Evolutionary conservation across 2,329 filamentous ascomycete genomes (phyloP), one percentile per base, ranked within the genome.

Genomic region (Penicillium sp.): DNA sequence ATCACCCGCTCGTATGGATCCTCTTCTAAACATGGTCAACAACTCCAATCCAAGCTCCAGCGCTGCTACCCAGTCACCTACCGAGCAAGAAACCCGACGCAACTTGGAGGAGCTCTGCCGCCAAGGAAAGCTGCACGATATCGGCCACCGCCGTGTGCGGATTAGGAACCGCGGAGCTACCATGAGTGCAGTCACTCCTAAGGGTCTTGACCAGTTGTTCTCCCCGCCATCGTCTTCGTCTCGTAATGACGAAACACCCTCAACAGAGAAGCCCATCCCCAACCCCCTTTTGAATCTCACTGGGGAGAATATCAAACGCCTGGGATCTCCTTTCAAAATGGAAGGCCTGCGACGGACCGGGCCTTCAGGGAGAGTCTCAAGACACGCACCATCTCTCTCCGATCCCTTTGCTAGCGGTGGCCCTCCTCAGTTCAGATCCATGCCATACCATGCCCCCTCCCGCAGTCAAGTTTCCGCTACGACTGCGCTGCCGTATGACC

Each of bases 111-210:
- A 86, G 29, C 68, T 79, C 44, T 64, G 75, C 41, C 73, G 72
- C 21, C 71, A 75, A 45, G 73, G 76, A 51, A 77, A 76, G 61
- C 62, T 76, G 26, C 73, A 73, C 30, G 82, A 86, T 62, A 78
- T 80, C 9, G 82, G 83, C 57, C 82, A 85, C 66, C 83, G 84
- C 59, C 83, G 85, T 31, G 82, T 87, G 11, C 84, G 87, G 29
- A 82, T 87, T 38, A 83, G 87, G 46, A 87, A 83, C 67, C 84
- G 87, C 48, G 87, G 87, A 58, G 88, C 87, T 68, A 89, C 86
- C 51, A 80, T 85, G 26, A 84, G 86, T 54, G 84, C 86, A 56
- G 82, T 86, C 62, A 81, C 80, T 64, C 80, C 80, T 30, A 79
- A 82, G 56, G 82, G 83, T 56, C 78, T 88, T 38, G 79, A 85